phyloP scores from a whole-genome alignment of 148 eudicot species.

The Rhododendron vialii region DNA sequence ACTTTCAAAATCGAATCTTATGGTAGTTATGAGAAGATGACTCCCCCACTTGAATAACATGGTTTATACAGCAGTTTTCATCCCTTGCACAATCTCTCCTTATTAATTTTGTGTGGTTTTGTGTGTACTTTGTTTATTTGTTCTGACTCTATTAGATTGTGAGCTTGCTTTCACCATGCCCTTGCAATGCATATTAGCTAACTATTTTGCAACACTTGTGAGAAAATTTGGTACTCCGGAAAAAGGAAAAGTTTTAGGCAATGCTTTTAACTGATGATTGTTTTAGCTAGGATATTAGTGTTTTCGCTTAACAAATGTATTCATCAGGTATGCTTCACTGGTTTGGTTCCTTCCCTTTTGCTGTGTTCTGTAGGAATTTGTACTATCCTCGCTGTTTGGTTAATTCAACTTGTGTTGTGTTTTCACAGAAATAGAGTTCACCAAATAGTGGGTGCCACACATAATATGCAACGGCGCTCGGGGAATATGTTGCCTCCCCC shows the following conservation, averaged over 20 bases:
- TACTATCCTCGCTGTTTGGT: constrained; percentile 2
- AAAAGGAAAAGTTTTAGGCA: not conserved
- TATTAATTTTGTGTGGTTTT: not conserved
- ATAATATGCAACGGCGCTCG: constrained; percentile 52
- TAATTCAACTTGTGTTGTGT: constrained; percentile 1
- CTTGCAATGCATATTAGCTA: not conserved
- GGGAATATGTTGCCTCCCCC: constrained; percentile 85
- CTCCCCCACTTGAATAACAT: not conserved
- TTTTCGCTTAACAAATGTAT: not conserved
- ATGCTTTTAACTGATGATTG: not conserved
- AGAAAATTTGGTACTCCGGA: not conserved
- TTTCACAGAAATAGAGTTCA: constrained; percentile 67
- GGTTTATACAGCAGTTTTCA: not conserved
- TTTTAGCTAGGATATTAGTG: not conserved
- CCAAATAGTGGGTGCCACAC: constrained; percentile 75
- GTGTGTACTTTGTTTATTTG: not conserved
- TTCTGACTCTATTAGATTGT: not conserved
- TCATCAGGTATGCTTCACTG: not conserved
- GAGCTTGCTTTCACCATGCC: not conserved
- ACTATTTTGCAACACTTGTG: not conserved
- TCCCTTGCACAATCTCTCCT: not conserved
- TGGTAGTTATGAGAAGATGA: not conserved
- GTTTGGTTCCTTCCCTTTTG: not conserved
- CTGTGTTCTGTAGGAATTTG: not conserved
- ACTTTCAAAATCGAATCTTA: not conserved